These are phyloP conservation scores for Veloboletus limbatus DNA, from an alignment of 1,284 basidiomycete species.

Conservation along the genomic window DNA sequence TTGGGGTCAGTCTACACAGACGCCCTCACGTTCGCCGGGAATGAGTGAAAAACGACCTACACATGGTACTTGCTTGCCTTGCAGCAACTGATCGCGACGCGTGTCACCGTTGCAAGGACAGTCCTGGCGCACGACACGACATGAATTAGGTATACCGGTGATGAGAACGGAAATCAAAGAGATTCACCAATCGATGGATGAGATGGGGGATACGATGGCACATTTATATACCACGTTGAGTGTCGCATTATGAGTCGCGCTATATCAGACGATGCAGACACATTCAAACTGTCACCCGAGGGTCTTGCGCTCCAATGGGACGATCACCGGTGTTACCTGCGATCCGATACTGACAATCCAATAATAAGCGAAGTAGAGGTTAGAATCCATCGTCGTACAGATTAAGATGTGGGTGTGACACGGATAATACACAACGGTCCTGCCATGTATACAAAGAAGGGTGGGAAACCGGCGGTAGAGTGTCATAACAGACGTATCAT, in stretches of 20 bases:
- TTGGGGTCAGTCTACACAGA: background rate
- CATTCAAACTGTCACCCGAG: background rate
- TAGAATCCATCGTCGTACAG: too few relatives aligned
- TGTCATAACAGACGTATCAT: conserved; percentile 4
- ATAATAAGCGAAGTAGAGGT: background rate
- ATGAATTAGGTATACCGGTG: too few relatives aligned
- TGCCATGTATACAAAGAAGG: background rate
- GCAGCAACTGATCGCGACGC: conserved; percentile 11
- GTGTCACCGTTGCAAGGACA: conserved; percentile 21
- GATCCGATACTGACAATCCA: too few relatives aligned
- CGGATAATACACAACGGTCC: background rate
- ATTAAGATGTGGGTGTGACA: background rate
- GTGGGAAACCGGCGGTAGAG: background rate
- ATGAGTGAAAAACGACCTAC: conserved; percentile 11
- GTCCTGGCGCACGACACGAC: conserved; percentile 8
- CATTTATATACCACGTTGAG: too few relatives aligned
- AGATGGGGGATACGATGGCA: too few relatives aligned
- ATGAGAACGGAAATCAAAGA: too few relatives aligned
- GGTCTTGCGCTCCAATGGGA: too few relatives aligned
- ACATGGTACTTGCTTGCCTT: conserved; percentile 19
- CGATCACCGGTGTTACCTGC: too few relatives aligned
- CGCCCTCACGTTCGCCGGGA: too few relatives aligned
- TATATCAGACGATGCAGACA: too few relatives aligned
- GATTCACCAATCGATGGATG: conserved; percentile 51
- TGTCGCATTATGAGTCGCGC: too few relatives aligned